Evolutionary conservation across 805 yeast species (phyloP), one percentile per base, ranked within the genome.

Genomic region (Lipomyces spencermartinsiae): DNA sequence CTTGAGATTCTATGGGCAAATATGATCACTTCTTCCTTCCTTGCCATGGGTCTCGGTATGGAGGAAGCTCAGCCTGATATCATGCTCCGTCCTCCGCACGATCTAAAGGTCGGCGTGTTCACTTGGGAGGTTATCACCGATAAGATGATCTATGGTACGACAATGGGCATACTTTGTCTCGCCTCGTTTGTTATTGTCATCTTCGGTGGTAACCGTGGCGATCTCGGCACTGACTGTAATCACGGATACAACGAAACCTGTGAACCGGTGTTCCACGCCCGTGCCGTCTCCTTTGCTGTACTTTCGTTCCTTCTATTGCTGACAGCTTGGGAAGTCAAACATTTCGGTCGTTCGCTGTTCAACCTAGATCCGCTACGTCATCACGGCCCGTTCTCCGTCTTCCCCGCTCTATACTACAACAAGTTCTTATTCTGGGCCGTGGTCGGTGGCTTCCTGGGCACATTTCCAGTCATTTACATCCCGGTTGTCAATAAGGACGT

Each of bases 251-350:
- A 80, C 55, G 79, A 75, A 0, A 70, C 80, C 0, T 92, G 97
- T 79, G 74, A 79, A 57, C 79, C 83, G 69, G 96, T 92, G 10
- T 91, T 87, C 79, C 83, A 85, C 73, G 91, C 93, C 3, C 86
- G 97, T 76, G 86, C 96, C 1, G 86, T 90, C 1, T 85, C 93
- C 0, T 92, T 92, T 81, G 90, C 90, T 0, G 85, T 89, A 0
- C 88, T 91, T 88, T 91, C 97, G 1, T 92, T 97, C 95, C 86
- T 93, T 80, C 89, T 94, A 3, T 82, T 92, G 69, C 76, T 91
- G 37, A 81, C 91, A 58, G 96, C 96, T 0, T 91, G 95, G 95
- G 95, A 91, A 79, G 92, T 92, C 71, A 83, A 90, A 67, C 93
- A 91, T 75, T 80, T 88, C 78, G 82, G 89, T 73, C 82, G 87